Evolutionary conservation across 257 asterid genomes (phyloP), one percentile per base, ranked within the genome.

Genomic region (Handroanthus guayacan): DNA sequence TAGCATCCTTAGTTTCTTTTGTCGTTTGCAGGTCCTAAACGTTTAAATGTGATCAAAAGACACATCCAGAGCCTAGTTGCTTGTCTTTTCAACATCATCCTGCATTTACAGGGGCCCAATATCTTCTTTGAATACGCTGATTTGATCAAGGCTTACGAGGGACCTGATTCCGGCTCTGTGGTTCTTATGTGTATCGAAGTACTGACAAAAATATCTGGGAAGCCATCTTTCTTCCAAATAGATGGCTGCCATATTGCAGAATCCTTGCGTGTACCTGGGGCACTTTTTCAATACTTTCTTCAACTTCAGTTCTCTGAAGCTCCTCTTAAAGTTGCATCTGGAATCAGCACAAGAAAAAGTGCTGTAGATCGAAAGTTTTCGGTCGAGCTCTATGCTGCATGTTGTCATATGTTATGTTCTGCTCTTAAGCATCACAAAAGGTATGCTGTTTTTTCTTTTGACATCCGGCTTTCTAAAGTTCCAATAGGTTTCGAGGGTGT

Each of bases 151-250:
- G 78, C 72, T 78, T 60, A 57, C 62, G 62, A 78, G 44, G 52
- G 65, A 67, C 99, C 98, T 44, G 94, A 92, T 90, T 82, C 98
- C 72, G 99, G 97, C 17, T 84, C 96, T 12, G 89, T 87, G 69
- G 66, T 89, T 77, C 96, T 88, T 76, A 87, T 86, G 94, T 91
- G 94, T 69, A 60, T 92, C 10, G 89, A 91, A 78, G 83, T 89
- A 75, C 85, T 95, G 79, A 83, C 89, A 57, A 92, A 82, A 85
- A 84, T 95, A 48, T 88, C 79, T 25, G 92, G 89, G 71, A 95
- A 89, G 74, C 88, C 88, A 61, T 77, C 87, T 79, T 72, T 86
- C 80, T 88, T 85, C 76, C 84, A 85, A 54, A 71, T 88, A 69
- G 97, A 92, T 69, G 78, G 86, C 57, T 85, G 80, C 89, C 90